Base-by-base conservation (phyloP, 768 basidiomycete species). In the Mycena amicta region DNA sequence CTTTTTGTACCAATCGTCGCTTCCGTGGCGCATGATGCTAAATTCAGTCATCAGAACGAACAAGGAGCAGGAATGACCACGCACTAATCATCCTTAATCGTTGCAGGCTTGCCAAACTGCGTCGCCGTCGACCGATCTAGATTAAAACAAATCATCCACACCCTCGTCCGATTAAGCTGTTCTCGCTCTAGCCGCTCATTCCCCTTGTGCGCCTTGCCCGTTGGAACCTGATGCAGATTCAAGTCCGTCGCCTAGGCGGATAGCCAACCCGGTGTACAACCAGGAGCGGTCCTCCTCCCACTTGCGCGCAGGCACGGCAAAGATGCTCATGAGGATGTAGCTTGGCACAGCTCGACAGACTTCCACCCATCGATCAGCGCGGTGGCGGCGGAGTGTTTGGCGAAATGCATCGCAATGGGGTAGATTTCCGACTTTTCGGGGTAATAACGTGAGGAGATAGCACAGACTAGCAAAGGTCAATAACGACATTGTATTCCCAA, bases 241-340 rank as follows among this genome's bases (percentile, higher is more conserved):
- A 96, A 77, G 68, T 95, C 94, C 2, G 93, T 94, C 3, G 93
- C 94, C 69, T n/a, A 95, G 88, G 86, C 91, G 86, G 30, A 93
- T 88, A 1, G 92, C 93, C 60, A 94, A 83, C 22, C 93, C 93
- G 3, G 92, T 89, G 67, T 93, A 92, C 49, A 95, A 71, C 91
- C 93, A 95, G 56, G 90, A 91, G 27, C 92, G 80, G 68, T 95
- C 93, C 65, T 95, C 92, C 66, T 95, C 93, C 89, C 93, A 96
- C 41, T 85, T 75, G 23, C 87, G 82, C 1, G 90, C 91, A 3
- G 90, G 91, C 1, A 92, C 87, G 45, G 86, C 84, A 66, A 90
- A 92, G 49, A 89, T 81, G 61, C 87, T 88, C 88, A 93, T 88
- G 52, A 97, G 78, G 49, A 97, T 86, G 66, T 95, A 97, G 94